Evolutionary conservation across 2,329 filamentous ascomycete species (phyloP), one percentile per base, ranked within the genome.

Genomic region (Bipolaris oryzae): DNA sequence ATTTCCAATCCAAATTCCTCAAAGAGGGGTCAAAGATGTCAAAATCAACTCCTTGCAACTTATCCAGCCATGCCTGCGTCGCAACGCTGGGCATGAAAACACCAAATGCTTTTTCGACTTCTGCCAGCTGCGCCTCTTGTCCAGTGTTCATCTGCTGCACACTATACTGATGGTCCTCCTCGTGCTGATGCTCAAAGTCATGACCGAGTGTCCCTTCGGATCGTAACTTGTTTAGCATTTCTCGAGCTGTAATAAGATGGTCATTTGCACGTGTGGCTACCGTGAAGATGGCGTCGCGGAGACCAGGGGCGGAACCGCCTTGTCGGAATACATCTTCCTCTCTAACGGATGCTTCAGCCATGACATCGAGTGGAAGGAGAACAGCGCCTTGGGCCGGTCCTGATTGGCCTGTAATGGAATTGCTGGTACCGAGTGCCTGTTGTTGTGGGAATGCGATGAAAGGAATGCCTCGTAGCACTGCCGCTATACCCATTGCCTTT

Each of bases 191-290:
- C 77, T 98, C 94, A 74, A 94, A 97, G 5, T 91, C 91, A 73
- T 97, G 94, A 0, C 89, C 91, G 0, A 91, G 85, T 46, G 87
- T 87, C 65, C 89, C 79, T 1, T 92, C 91, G 3, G 86, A 87
- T 51, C 86, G 86, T 18, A 96, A 79, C 68, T 90, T 91, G 70
- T 87, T 88, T 58, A 98, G 77, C 92, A 99, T 96, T 74, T 96
- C 91, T 57, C 92, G 83, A 1, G 90, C 94, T 0, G 94, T 98
- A 65, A 97, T 96, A 33, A 99, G 81, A 76, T 99, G 95, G 74
- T 99, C 95, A 71, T 96, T 96, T 6, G 95, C 95, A 35, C 94
- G 86, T 0, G 95, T 99, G 0, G 95, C 95, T 13, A 99, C 91
- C 3, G 87, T 84, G 76, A 98, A 99, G 0, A 98, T 87, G 3